Evolutionary conservation across 805 yeast species (phyloP).

Genomic region (Saccharomycopsis oosterbeekiorum): DNA sequence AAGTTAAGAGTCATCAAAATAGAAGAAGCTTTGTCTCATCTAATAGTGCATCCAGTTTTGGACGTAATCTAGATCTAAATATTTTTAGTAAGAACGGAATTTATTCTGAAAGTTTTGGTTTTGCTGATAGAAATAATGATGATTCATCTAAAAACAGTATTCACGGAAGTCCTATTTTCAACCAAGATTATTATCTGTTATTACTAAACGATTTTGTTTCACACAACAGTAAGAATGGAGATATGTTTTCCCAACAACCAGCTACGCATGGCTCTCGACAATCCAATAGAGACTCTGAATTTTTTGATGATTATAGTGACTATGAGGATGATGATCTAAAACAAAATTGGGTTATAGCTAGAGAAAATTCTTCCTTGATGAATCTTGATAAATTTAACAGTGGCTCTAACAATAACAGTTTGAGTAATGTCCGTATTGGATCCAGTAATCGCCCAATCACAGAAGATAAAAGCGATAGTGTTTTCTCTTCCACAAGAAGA

Average conservation of each 20-base stretch:
- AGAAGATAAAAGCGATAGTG: not conserved
- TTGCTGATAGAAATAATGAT: not conserved
- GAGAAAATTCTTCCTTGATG: conserved; percentile 19
- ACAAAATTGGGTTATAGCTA: conserved; percentile 19
- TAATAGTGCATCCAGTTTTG: not conserved
- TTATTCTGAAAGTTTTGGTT: conserved; percentile 1
- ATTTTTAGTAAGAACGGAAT: not conserved
- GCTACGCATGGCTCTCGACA: conserved; percentile 1
- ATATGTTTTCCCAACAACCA: not conserved
- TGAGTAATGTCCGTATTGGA: not conserved
- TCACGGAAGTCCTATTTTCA: conserved; percentile 1
- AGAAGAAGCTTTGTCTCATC: conserved; percentile 4
- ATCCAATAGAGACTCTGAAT: conserved; percentile 8
- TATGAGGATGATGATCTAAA: conserved; percentile 17
- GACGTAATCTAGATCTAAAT: not conserved
- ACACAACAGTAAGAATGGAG: not conserved
- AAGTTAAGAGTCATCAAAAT: conserved; percentile 2
- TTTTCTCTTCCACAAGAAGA: not conserved
- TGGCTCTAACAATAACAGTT: conserved; percentile 1
- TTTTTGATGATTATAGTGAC: conserved; percentile 17
- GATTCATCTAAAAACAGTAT: not conserved
- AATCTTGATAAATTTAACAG: conserved; percentile 11
- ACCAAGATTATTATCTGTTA: not conserved
- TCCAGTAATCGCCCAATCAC: not conserved
- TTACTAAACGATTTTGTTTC: not conserved